Evolutionary conservation across 2,329 filamentous ascomycete genomes (phyloP).

Genomic region (Pseudovirgaria hyperparasitica): DNA sequence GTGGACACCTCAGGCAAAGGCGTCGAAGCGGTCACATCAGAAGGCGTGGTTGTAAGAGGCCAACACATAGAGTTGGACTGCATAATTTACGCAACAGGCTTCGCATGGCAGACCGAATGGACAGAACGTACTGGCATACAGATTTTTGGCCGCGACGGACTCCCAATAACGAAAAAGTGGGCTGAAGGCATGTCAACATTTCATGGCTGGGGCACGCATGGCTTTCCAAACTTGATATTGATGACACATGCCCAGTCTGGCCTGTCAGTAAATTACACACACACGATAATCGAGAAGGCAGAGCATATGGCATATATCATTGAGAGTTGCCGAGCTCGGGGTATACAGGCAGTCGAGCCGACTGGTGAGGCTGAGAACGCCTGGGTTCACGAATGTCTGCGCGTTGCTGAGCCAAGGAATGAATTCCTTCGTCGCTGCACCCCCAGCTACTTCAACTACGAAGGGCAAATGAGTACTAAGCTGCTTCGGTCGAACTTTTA

Average conservation of each 20-base stretch:
- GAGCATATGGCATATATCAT: slow-evolving; percentile 35
- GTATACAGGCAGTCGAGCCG: slow-evolving; percentile 29
- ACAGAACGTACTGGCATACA: slow-evolving; percentile 20
- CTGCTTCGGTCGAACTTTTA: no score
- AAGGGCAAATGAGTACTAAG: no score
- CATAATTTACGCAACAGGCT: slow-evolving; percentile 36
- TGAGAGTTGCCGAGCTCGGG: slow-evolving; percentile 18
- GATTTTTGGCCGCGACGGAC: slow-evolving; percentile 32
- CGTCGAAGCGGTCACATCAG: slow-evolving; percentile 23
- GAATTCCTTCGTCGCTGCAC: slow-evolving; percentile 35
- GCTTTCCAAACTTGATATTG: slow-evolving; percentile 46
- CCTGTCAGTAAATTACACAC: slow-evolving; percentile 15
- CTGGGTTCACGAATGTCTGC: slow-evolving; percentile 32
- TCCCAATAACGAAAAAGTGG: slow-evolving; percentile 35
- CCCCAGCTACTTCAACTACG: slow-evolving; percentile 40
- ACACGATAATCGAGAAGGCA: slow-evolving; percentile 14
- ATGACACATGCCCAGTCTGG: slow-evolving; percentile 11
- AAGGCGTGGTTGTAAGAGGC: slow-evolving; percentile 35
- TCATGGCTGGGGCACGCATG: slow-evolving; percentile 36
- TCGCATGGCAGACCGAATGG: slow-evolving; percentile 16
- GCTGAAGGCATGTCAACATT: slow-evolving; percentile 35
- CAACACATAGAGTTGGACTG: slow-evolving; percentile 36
- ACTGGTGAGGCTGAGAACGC: slow-evolving; percentile 33
- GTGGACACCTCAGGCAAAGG: slow-evolving; percentile 46
- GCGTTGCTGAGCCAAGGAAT: slow-evolving; percentile 27